Percentiles rank a stretch among this genome's conserved stretches.
Evolutionary conservation across 495 filamentous ascomycete genomes (phyloP).

Genomic region (Hyaloscypha bicolor): DNA sequence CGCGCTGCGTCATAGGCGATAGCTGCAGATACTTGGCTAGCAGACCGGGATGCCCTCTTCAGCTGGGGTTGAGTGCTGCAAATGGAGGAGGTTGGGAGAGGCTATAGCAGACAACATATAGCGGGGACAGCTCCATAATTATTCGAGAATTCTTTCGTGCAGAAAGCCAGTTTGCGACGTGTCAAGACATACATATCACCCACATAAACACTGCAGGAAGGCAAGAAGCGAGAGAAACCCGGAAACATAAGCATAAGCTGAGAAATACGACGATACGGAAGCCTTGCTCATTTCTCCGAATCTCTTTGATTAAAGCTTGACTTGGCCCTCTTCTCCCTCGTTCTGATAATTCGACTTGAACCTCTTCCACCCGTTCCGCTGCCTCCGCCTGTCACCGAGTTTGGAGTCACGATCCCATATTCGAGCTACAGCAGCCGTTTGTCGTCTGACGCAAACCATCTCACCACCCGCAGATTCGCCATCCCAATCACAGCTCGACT

Average conservation of each 20-base stretch:
- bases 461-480: background rate
- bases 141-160: background rate
- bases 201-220: background rate
- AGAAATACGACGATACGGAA: background rate
- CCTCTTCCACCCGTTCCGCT: constrained; percentile 11
- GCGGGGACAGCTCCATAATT: background rate
- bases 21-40: background rate
- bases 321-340: background rate
- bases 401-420: background rate
- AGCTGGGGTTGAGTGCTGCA: background rate
- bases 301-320: background rate
- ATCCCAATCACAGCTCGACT: background rate
- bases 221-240: background rate
- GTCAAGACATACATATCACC: constrained; percentile 2
- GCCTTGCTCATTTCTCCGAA: background rate
- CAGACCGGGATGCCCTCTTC: background rate
- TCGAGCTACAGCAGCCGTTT: background rate
- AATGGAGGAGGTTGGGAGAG: background rate
- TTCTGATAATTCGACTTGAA: background rate
- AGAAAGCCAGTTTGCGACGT: constrained; percentile 1
- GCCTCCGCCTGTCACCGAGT: background rate
- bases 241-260: constrained; percentile 3
- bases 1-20: background rate
- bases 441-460: constrained; percentile 4
- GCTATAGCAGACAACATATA: background rate